Evolutionary conservation across 768 basidiomycete species (phyloP), one percentile per base, ranked within the genome.

Genomic region (Lactifluus subvellereus): DNA sequence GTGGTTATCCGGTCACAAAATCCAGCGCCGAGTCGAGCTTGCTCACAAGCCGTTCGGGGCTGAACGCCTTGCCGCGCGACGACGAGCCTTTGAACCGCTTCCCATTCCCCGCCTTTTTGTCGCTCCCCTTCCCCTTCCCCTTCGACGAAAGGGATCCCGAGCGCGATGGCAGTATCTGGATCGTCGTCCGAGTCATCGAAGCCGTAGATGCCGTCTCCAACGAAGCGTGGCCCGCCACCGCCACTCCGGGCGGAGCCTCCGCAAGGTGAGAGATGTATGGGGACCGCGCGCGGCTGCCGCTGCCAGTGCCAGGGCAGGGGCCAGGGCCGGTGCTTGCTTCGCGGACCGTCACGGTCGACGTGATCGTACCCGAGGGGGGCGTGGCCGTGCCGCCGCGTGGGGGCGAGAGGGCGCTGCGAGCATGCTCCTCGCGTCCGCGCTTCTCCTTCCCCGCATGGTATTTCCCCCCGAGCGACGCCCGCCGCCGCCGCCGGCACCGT

Each of bases 1-100:
- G 27, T 27, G 37, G 13, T 37, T 27, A 53, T 52, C 55, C 52
- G 11, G 57, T 53, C 35, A 66, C 65, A 37, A 66, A 66, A 20
- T 68, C 67, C 37, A 62, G 32, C 40, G 63, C 65, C 32, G 65
- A 58, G 40, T 66, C 65, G 33, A 62, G 33, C 54, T 59, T 59
- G 54, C 53, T 63, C 33, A 63, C 59, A 5, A 63, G 51, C 42
- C 67, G 49, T 49, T 63, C 67, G 16, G 65, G 58, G 48, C 56
- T 66, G 51, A 68, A 61, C 37, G 59, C 30, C 61, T 54, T 60
- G 16, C 58, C 27, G 30, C 65, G 60, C 10, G 59, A 37, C 18
- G 59, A 37, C 33, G 62, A 20, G 20, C 27, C 32, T 22, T 59
- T 56, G 18, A 3, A 22, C 27, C 48, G n/a, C 42, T 33, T 57